Conservation (phyloP, 805 yeast species). For the Nakazawaea wickerhamii region DNA sequence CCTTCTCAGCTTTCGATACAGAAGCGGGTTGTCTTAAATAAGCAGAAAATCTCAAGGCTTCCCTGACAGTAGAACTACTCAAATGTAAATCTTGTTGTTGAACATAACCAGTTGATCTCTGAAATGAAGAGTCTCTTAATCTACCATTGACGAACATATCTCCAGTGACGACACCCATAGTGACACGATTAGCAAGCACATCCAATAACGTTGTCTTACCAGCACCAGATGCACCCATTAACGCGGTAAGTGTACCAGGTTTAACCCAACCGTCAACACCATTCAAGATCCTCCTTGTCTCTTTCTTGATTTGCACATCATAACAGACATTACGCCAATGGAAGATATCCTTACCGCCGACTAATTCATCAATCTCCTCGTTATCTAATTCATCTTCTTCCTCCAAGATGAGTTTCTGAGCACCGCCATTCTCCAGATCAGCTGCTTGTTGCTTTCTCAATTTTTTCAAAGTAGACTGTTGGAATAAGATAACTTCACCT, state of each 20-base stretch:
- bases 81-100: slow-evolving; percentile 53
- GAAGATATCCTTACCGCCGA: slow-evolving; percentile 40
- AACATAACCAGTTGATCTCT: slow-evolving; percentile 73
- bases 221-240: slow-evolving; percentile 87
- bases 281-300: slow-evolving; percentile 35
- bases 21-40: slow-evolving; percentile 31
- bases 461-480: slow-evolving; percentile 30
- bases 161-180: slow-evolving; percentile 66
- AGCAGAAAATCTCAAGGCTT: slow-evolving; percentile 39
- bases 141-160: slow-evolving; percentile 69
- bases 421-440: slow-evolving; percentile 5
- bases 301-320: slow-evolving; percentile 50
- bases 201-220: slow-evolving; percentile 78
- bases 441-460: slow-evolving; percentile 6
- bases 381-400: slow-evolving; percentile 21
- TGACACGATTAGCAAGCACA: slow-evolving; percentile 65
- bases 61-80: slow-evolving; percentile 39
- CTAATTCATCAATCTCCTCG: slow-evolving; percentile 26
- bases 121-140: slow-evolving; percentile 59
- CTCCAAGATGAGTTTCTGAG: slow-evolving; percentile 15
- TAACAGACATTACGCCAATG: slow-evolving; percentile 66
- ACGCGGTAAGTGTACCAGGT: slow-evolving; percentile 77
- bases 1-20: slow-evolving; percentile 32
- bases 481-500: slow-evolving; percentile 67
- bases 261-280: slow-evolving; percentile 67